These are phyloP conservation scores for Castanea mollissima DNA, from an alignment of 306 rosid species.

Conservation along the genomic window DNA sequence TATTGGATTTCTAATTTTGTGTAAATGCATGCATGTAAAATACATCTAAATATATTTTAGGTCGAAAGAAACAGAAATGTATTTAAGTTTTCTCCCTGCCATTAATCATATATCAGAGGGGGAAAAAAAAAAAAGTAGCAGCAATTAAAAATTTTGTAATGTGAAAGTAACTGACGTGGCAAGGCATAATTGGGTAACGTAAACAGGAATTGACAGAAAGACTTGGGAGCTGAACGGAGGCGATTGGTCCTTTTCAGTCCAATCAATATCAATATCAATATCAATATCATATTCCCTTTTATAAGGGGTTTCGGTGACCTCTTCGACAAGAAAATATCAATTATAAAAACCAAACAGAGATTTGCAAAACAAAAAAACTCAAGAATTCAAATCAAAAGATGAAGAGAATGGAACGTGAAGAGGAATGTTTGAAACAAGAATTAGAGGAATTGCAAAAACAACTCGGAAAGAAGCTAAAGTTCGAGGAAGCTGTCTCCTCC, in stretches of 20 bases:
- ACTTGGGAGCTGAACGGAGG: background rate
- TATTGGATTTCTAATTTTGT: too few relatives aligned
- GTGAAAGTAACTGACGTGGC: too few relatives aligned
- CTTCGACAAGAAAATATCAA: constrained; percentile 42
- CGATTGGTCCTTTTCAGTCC: background rate
- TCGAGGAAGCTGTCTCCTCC: constrained; percentile 65
- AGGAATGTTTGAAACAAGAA: constrained; percentile 39
- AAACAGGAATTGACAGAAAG: too few relatives aligned
- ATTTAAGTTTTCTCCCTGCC: too few relatives aligned
- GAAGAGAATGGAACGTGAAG: constrained; percentile 51
- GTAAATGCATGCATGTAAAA: too few relatives aligned
- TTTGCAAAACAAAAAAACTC: background rate
- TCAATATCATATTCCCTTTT: too few relatives aligned
- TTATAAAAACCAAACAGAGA: background rate
- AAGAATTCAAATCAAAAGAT: background rate
- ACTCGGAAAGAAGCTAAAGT: constrained; percentile 67
- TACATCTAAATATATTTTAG: too few relatives aligned
- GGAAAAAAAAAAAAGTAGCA: rapidly evolving
- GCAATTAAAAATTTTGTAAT: too few relatives aligned
- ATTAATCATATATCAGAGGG: too few relatives aligned
- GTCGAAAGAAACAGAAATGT: too few relatives aligned
- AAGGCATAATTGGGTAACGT: too few relatives aligned
- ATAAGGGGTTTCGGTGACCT: constrained; percentile 33
- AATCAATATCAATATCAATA: too few relatives aligned
- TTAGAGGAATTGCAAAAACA: constrained; percentile 74